Evolutionary conservation across 1,139 yeast species (phyloP), one percentile per base, ranked within the genome.

Genomic region (Pichia sp.): DNA sequence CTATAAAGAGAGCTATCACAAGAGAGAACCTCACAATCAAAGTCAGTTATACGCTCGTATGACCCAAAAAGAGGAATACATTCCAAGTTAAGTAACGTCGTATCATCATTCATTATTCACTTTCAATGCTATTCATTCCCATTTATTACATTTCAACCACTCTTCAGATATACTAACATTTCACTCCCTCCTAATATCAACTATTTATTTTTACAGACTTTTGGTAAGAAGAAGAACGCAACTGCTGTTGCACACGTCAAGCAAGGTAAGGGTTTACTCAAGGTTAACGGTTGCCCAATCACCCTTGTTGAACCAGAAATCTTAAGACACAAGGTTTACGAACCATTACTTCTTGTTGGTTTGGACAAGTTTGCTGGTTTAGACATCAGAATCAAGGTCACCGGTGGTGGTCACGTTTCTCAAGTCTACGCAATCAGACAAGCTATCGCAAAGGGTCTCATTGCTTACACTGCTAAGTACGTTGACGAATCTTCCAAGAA

Each of bases 361-460:
- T 81, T 91, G 66, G 98, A 93, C 80, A 91, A 91, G 75, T 91
- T 86, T 75, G 93, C 94, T 71, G 81, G 81, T 78, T 82, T 91
- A 62, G 98, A 91, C 73, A 86, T 91, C 75, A 88, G 97, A 78
- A 94, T 93, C 66, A 83, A 91, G 72, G 98, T 91, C 64, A 77
- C 94, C 65, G 98, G 98, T 72, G 98, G 98, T 86, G 98, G 98
- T 77, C 98, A 91, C 82, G 96, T 88, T 59, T 88, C 97, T 53
- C 98, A 91, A 78, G 94, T 91, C 56, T 88, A 88, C 78, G 98
- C 98, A 59, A 91, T 91, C 73, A 91, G 98, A 80, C 98, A 91
- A 76, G 98, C 98, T 55, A 86, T 91, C 69, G 97, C 98, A 63
- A 91, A 91, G 81, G 98, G 98, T 70, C 79, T 91, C 67, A 85